Evolutionary conservation across 257 asterid genomes (phyloP).

Genomic region (Eucommia ulmoides): DNA sequence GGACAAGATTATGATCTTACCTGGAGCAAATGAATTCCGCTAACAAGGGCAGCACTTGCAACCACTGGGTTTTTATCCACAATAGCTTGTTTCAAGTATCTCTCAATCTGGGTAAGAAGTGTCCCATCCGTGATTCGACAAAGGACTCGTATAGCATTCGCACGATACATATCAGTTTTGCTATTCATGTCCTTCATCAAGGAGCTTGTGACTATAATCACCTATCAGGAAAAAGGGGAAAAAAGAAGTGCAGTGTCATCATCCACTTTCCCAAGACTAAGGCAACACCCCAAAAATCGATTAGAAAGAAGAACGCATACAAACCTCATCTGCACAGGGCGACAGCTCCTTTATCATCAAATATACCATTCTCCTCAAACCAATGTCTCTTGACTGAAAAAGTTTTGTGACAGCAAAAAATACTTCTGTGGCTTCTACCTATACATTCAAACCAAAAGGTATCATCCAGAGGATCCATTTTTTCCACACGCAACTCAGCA

Average conservation of each 20-base stretch:
- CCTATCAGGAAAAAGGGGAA: constrained; percentile 41
- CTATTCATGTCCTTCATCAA: constrained; percentile 97
- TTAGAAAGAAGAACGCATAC: constrained; percentile 2
- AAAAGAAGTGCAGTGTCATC: constrained; percentile 14
- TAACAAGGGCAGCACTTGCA: constrained; percentile 95
- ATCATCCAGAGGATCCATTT: neutral
- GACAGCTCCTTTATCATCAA: constrained; percentile 91
- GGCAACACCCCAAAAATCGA: constrained; percentile 1
- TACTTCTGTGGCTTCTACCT: constrained; percentile 90
- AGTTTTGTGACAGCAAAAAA: constrained; percentile 91
- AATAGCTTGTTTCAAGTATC: constrained; percentile 94
- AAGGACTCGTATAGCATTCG: constrained; percentile 92
- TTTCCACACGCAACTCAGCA: neutral
- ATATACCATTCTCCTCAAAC: constrained; percentile 93
- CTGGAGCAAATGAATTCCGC: constrained; percentile 91
- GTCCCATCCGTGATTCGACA: constrained; percentile 91
- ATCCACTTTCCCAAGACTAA: constrained; percentile 10
- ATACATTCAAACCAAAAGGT: constrained; percentile 5
- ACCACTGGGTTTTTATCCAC: constrained; percentile 94
- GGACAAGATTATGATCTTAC: constrained; percentile 19
- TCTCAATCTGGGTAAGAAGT: constrained; percentile 83
- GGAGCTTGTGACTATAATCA: constrained; percentile 96
- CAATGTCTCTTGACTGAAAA: constrained; percentile 82
- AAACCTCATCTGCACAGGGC: constrained; percentile 90
- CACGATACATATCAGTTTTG: constrained; percentile 93